Evolutionary conservation across 2,329 filamentous ascomycete genomes (phyloP), one percentile per base, ranked within the genome.

Genomic region (Microsporum canis): DNA sequence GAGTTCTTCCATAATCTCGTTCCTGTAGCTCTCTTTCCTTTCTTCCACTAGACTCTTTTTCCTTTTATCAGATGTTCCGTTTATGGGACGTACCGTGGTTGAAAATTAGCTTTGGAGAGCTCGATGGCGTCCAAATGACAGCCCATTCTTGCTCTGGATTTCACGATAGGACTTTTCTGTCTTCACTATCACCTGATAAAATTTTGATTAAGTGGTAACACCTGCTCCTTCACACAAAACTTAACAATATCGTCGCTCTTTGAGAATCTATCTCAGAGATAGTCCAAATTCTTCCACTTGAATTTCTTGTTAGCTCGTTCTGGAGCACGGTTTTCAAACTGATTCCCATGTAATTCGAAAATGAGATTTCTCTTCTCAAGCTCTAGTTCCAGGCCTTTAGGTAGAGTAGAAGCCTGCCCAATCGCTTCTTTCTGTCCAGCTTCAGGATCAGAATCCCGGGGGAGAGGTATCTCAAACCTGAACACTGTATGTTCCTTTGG

Each of bases 401-500:
- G 43, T 12, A 5, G n/a, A 27, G 43, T 47, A 47, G 43, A 23
- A 12, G 5, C 17, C 23, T 34, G 27, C 14, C 27, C 29, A 1
- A 8, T 27, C 1, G 12, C 33, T 6, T 36, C 29, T 33, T 34
- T 33, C 56, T 27, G 29, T 23, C 34, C 6, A 43, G 33, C 23
- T 12, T 41, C 56, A 41, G 14, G 5, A 5, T 36, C 23, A 49
- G 53, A 36, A 33, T n/a, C 33, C 33, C 62, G 66, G 3, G 70
- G 71, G 14, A 80, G 71, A 0, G 86, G 84, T 7, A 97, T 79
- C 65, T 84, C 80, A 65, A 97, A 84, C 23, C 85, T 82, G 68
- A 99, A 97, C 17, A 92, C 80, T 0, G 91, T 92, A 43, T 91
- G 87, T 71, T 95, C 91, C 71, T 99, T 99, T 2, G 94, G 92